These are phyloP conservation scores for Curvularia hawaiiensis DNA, from an alignment of 2,329 filamentous ascomycete genomes.

Conservation along the genomic window DNA sequence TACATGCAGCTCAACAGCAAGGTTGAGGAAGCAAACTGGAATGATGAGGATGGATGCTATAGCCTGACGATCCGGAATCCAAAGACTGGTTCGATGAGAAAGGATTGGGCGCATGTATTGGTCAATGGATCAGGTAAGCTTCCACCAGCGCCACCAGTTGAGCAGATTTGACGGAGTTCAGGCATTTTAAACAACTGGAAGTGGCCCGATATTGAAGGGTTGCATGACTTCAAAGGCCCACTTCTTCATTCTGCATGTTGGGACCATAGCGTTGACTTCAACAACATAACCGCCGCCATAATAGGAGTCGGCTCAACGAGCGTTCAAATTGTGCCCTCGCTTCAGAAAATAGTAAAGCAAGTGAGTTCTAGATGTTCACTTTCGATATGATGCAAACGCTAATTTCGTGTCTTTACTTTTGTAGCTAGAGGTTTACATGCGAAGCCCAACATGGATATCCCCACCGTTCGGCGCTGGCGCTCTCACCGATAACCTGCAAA, in stretches of 20 bases:
- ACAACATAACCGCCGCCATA: slow-evolving; percentile 37
- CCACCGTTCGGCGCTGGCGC: slow-evolving; percentile 47
- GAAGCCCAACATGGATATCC: slow-evolving; percentile 49
- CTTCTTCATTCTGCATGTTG: slow-evolving; percentile 52
- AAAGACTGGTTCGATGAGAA: slow-evolving; percentile 38
- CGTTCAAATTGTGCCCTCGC: slow-evolving; percentile 45
- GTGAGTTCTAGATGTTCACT: background rate
- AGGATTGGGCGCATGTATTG: slow-evolving; percentile 48
- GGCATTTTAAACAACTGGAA: slow-evolving; percentile 54
- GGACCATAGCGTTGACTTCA: slow-evolving; percentile 48
- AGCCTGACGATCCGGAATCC: slow-evolving; percentile 46
- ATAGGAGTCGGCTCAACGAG: slow-evolving; percentile 44
- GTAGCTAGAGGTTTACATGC: slow-evolving; percentile 43
- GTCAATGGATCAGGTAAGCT: slow-evolving; percentile 51
- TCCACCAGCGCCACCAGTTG: background rate
- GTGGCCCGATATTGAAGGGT: slow-evolving; percentile 51
- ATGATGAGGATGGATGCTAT: slow-evolving; percentile 49
- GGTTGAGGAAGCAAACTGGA: slow-evolving; percentile 53
- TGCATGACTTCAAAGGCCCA: slow-evolving; percentile 51
- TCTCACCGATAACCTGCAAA: slow-evolving; percentile 40
- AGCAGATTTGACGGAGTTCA: slow-evolving; percentile 47
- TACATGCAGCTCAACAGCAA: slow-evolving; percentile 55
- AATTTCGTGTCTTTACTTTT: background rate
- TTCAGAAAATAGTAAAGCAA: slow-evolving; percentile 47
- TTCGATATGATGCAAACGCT: background rate